Evolutionary conservation across 257 asterid genomes (phyloP).

Genomic region (Penstemon barbatus): DNA sequence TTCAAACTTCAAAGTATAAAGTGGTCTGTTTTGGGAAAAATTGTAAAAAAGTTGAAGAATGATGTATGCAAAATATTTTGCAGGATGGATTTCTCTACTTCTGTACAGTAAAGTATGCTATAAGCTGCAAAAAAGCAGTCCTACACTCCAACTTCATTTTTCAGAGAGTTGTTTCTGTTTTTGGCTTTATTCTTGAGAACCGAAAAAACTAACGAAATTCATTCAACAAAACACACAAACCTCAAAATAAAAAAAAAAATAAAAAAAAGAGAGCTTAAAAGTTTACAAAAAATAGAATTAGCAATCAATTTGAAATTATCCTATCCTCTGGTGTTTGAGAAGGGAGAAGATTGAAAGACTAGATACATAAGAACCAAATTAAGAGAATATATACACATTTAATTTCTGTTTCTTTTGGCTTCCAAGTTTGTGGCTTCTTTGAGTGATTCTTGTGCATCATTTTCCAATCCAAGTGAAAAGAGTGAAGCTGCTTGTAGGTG

Average conservation of each 20-base stretch:
- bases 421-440: conserved; percentile 79
- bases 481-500: conserved; percentile 88
- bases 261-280: conserved; percentile 9
- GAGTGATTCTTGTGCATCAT: conserved; percentile 82
- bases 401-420: conserved; percentile 51
- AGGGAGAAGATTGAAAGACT: conserved; percentile 12
- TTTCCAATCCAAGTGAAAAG: conserved; percentile 71
- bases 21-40: too few relatives aligned
- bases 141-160: too few relatives aligned
- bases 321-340: conserved; percentile 21
- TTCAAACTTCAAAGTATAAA: not conserved
- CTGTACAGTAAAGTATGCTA: too few relatives aligned
- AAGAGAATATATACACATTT: conserved; percentile 32
- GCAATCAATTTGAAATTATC: conserved; percentile 25
- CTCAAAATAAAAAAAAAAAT: not conserved
- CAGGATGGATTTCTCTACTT: too few relatives aligned
- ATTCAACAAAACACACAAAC: conserved; percentile 33
- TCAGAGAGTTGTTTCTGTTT: too few relatives aligned
- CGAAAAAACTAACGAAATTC: conserved; percentile 16
- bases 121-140: too few relatives aligned
- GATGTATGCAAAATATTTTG: too few relatives aligned
- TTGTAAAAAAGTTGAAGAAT: too few relatives aligned
- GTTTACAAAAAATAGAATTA: conserved; percentile 21
- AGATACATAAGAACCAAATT: conserved; percentile 16
- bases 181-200: not conserved